phyloP scores from a whole-genome alignment of 495 filamentous ascomycete genomes.

The Tuber brumale region DNA sequence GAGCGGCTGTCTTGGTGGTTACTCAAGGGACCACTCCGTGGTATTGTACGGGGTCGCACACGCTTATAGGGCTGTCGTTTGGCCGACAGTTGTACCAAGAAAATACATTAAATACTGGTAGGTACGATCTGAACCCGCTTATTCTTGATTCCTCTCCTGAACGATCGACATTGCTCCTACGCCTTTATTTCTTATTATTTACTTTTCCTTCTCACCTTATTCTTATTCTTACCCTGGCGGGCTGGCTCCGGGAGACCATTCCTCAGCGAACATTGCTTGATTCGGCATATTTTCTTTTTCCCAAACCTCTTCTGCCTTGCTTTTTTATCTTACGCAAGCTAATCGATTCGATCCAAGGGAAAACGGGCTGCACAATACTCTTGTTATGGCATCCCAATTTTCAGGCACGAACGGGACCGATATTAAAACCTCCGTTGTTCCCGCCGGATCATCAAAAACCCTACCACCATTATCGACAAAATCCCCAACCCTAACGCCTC shows the following conservation, averaged over 20 bases:
- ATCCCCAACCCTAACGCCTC: conserved; percentile 28
- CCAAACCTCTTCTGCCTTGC: conserved; percentile 5
- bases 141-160: conserved; percentile 6
- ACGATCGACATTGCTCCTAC: neutral
- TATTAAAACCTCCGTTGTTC: conserved; percentile 28
- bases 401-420: conserved; percentile 33
- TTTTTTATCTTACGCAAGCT: neutral
- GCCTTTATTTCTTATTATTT: conserved; percentile 13
- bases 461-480: conserved; percentile 31
- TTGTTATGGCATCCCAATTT: conserved; percentile 34
- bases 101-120: conserved; percentile 9
- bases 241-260: neutral
- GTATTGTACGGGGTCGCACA: neutral
- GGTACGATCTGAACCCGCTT: conserved; percentile 29
- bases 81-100: neutral
- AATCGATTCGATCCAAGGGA: neutral
- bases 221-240: conserved; percentile 3
- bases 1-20: conserved; percentile 2
- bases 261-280: neutral
- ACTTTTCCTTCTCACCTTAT: conserved; percentile 24
- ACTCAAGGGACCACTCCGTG: neutral
- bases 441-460: conserved; percentile 23
- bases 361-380: conserved; percentile 10
- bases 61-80: neutral
- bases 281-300: conserved; percentile 10